Conservation (phyloP, 768 basidiomycete genomes). For the Mycena albidolilacea region DNA sequence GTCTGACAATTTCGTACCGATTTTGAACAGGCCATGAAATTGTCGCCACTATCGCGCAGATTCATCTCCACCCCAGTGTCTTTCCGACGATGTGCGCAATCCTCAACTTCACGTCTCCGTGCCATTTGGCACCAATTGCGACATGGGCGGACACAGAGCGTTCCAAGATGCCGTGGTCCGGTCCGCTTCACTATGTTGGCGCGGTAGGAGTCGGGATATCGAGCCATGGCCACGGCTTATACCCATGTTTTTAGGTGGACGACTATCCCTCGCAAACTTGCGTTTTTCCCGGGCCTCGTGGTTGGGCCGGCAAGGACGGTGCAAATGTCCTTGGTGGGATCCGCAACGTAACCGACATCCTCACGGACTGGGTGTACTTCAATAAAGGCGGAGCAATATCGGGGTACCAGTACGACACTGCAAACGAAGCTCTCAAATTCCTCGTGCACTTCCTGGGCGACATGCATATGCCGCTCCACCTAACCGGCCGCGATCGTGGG, state of each 20-base stretch:
- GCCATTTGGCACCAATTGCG: constrained; percentile 88
- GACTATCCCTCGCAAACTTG: constrained; percentile 88
- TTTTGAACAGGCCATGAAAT: constrained; percentile 83
- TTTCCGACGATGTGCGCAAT: constrained; percentile 79
- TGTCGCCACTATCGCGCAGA: constrained; percentile 94
- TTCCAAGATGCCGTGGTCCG: constrained; percentile 76
- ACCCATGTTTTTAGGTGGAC: constrained; percentile 49
- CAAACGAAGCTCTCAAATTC: neutral
- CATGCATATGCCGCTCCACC: constrained; percentile 85
- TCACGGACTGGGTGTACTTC: constrained; percentile 54
- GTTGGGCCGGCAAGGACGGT: constrained; percentile 72
- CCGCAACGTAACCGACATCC: constrained; percentile 78
- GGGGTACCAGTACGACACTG: too few relatives aligned
- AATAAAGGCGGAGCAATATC: neutral
- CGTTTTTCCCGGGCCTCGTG: constrained; percentile 79
- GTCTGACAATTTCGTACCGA: too few relatives aligned
- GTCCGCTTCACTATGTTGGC: too few relatives aligned
- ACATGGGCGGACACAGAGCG: constrained; percentile 90
- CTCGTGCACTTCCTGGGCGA: neutral
- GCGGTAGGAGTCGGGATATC: too few relatives aligned
- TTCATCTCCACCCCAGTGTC: constrained; percentile 85
- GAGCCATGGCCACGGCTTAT: too few relatives aligned
- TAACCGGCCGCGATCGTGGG: constrained; percentile 89
- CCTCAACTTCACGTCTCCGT: constrained; percentile 74
- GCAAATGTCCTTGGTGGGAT: constrained; percentile 85